phyloP scores from a whole-genome alignment of 2,329 filamentous ascomycete genomes.

The Thermoascus crustaceus region DNA sequence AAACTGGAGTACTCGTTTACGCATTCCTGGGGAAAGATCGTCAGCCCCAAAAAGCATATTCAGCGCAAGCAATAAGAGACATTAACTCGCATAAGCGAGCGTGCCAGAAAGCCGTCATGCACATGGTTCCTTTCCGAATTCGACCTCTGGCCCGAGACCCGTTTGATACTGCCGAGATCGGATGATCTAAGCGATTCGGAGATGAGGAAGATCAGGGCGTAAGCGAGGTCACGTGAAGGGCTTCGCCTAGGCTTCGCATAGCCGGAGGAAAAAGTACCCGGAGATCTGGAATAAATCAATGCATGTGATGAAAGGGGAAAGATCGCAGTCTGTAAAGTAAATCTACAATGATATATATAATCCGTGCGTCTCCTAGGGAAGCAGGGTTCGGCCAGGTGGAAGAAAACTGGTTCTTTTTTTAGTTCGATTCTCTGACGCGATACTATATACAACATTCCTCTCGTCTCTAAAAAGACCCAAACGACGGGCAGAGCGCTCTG shows the following conservation, averaged over 20 bases:
- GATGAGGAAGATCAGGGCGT: not conserved
- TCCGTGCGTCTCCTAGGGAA: too few relatives aligned
- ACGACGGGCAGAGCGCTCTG: conserved; percentile 19
- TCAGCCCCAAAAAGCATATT: too few relatives aligned
- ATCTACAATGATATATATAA: conserved; percentile 8
- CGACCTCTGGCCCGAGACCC: too few relatives aligned
- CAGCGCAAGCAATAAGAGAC: too few relatives aligned
- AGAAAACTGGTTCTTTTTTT: conserved; percentile 4
- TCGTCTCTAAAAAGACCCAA: conserved; percentile 11
- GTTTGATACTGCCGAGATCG: not conserved
- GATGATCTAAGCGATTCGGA: not conserved
- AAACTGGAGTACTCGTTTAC: too few relatives aligned
- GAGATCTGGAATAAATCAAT: not conserved
- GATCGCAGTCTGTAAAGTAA: conserved; percentile 7
- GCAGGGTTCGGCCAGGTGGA: too few relatives aligned
- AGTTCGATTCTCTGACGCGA: conserved; percentile 10
- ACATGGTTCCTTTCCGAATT: too few relatives aligned
- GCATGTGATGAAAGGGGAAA: not conserved
- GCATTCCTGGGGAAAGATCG: too few relatives aligned
- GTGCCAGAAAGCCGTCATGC: too few relatives aligned
- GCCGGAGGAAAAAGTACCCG: not conserved
- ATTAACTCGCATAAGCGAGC: too few relatives aligned
- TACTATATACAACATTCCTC: conserved; percentile 25
- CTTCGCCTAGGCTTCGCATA: not conserved
- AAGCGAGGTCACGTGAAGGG: not conserved